These are phyloP conservation scores for Neurospora discreta DNA, from an alignment of 495 filamentous ascomycete species.

Conservation along the genomic window DNA sequence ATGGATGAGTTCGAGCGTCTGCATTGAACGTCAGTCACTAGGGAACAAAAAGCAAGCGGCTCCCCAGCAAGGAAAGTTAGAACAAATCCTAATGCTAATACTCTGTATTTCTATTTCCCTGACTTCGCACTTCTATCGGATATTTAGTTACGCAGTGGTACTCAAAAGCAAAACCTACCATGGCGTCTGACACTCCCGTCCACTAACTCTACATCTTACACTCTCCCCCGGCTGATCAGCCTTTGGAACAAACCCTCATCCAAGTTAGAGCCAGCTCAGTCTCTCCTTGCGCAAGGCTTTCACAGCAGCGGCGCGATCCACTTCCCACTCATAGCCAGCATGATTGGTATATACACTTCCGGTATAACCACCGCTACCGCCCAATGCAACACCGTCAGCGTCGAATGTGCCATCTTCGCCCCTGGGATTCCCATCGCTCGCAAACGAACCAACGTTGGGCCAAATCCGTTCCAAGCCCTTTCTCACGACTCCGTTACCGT, in stretches of 20 bases:
- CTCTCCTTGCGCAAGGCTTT: conserved; percentile 1
- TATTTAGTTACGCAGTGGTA: background rate
- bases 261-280: conserved; percentile 4
- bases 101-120: conserved; percentile 3
- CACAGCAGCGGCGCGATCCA: background rate
- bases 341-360: background rate
- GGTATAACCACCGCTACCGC: background rate
- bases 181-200: background rate
- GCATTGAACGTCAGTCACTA: background rate
- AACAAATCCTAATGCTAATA: conserved; percentile 7
- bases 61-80: background rate
- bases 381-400: background rate
- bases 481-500: background rate
- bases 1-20: background rate
- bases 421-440: background rate
- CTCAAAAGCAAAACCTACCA: background rate
- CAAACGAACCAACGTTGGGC: background rate
- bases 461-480: background rate
- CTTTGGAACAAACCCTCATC: background rate
- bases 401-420: background rate
- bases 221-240: background rate
- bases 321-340: background rate
- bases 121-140: background rate
- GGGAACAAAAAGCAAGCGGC: background rate
- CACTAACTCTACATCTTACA: background rate